Evolutionary conservation across 1,284 basidiomycete genomes (phyloP).

Genomic region (Mixia osmundae): DNA sequence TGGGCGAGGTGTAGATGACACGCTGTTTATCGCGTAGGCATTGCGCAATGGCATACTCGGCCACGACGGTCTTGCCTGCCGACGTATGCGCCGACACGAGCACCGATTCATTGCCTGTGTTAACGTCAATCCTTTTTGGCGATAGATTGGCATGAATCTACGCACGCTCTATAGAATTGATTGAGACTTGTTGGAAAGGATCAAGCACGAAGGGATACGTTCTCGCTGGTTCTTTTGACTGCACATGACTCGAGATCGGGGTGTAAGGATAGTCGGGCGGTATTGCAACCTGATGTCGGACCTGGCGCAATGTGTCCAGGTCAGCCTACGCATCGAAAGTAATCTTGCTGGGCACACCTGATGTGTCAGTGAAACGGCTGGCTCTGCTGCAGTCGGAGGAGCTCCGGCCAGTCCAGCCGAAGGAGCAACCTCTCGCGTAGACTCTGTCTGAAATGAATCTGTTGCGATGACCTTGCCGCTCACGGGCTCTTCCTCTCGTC

Average conservation of each 20-base stretch:
- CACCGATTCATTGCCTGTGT: constrained; percentile 62
- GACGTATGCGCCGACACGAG: constrained; percentile 97
- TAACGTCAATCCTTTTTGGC: background rate
- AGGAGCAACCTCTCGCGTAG: constrained; percentile 4
- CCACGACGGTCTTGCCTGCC: constrained; percentile 95
- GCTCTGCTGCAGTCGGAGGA: background rate
- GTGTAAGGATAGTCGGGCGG: constrained; percentile 78
- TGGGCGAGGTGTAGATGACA: constrained; percentile 97
- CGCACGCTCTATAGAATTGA: constrained; percentile 68
- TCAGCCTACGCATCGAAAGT: constrained; percentile 2
- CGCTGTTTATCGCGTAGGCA: constrained; percentile 76
- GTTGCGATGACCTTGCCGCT: constrained; percentile 5
- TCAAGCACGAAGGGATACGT: constrained; percentile 92
- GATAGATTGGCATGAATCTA: background rate
- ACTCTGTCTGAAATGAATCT: constrained; percentile 9
- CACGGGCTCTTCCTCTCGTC: constrained; percentile 6
- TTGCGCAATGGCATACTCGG: constrained; percentile 96
- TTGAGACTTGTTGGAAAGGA: constrained; percentile 89
- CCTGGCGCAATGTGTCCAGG: constrained; percentile 22
- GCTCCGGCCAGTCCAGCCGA: constrained; percentile 7
- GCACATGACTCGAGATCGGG: constrained; percentile 77
- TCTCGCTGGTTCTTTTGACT: constrained; percentile 67
- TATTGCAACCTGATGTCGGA: constrained; percentile 82
- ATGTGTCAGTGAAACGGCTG: background rate
- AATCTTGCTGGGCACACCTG: background rate